These are phyloP conservation scores for Bipolaris gigantea DNA, from an alignment of 2,329 filamentous ascomycete species.

Conservation along the genomic window DNA sequence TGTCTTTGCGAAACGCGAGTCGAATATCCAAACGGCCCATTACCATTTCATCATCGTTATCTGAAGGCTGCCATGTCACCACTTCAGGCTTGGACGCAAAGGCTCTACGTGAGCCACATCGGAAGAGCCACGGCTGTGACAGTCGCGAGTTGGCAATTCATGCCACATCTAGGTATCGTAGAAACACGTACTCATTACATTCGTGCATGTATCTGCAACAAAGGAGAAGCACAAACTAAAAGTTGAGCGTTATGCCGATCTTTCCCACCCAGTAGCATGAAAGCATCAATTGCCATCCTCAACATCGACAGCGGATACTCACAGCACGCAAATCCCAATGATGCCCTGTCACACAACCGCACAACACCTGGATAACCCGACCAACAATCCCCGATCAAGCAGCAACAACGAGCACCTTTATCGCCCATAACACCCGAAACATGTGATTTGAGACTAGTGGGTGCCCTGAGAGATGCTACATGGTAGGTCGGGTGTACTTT, in stretches of 20 bases:
- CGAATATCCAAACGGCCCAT: background rate
- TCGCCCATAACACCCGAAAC: slow-evolving; percentile 2
- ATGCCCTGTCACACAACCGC: slow-evolving; percentile 43
- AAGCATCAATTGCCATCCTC: background rate
- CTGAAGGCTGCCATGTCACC: too few relatives aligned
- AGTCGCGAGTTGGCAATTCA: background rate
- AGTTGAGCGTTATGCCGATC: slow-evolving; percentile 7
- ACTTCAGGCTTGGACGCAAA: too few relatives aligned
- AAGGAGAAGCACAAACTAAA: slow-evolving; percentile 41
- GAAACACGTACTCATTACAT: slow-evolving; percentile 34
- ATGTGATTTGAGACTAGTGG: background rate
- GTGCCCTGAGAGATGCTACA: background rate
- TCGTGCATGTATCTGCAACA: slow-evolving; percentile 39
- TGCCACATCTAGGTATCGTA: background rate
- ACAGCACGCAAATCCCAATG: slow-evolving; percentile 27
- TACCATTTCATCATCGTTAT: background rate
- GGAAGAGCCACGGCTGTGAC: slow-evolving; percentile 42
- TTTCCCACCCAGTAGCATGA: background rate
- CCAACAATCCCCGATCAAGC: slow-evolving; percentile 39
- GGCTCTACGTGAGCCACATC: slow-evolving; percentile 43
- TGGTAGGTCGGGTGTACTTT: background rate
- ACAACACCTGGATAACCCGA: slow-evolving; percentile 28
- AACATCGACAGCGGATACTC: background rate
- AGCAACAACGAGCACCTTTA: slow-evolving; percentile 27
- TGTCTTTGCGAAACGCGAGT: background rate